These are phyloP conservation scores for Aegilops umbellulata DNA, from an alignment of 176 grass and related monocot species.

Conservation along the genomic window DNA sequence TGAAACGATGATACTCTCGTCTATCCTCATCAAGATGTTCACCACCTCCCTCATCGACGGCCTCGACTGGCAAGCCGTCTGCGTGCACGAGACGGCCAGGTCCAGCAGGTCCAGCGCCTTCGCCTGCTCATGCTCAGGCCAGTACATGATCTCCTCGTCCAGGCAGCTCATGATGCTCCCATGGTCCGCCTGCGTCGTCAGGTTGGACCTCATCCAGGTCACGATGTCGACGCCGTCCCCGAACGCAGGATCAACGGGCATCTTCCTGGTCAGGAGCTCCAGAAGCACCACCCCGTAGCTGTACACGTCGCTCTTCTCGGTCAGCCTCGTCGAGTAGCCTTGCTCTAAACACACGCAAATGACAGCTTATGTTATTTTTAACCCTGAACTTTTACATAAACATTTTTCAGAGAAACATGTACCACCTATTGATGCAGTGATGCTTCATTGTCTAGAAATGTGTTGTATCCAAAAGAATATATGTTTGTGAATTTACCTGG, in stretches of 20 bases:
- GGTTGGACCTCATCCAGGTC: conserved; percentile 51
- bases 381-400: not conserved
- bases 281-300: conserved; percentile 74
- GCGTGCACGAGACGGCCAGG: conserved; percentile 49
- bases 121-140: conserved; percentile 40
- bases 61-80: conserved; percentile 33
- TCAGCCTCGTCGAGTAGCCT: conserved; percentile 50
- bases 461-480: not conserved
- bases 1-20: not conserved
- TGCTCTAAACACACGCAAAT: conserved; percentile 41
- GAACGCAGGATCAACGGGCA: conserved; percentile 55
- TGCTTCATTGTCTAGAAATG: not conserved
- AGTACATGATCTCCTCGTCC: conserved; percentile 54
- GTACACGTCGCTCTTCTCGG: conserved; percentile 68
- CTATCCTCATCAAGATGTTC: conserved; percentile 37
- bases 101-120: conserved; percentile 45
- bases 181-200: conserved; percentile 16
- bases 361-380: not conserved
- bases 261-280: conserved; percentile 62
- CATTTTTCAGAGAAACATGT: not conserved
- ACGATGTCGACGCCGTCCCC: conserved; percentile 56
- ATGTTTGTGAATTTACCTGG: conserved; percentile 38
- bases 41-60: conserved; percentile 69
- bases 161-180: conserved; percentile 22
- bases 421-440: not conserved